Conservation (phyloP, 2,329 filamentous ascomycete species). For the Fusarium sp. region DNA sequence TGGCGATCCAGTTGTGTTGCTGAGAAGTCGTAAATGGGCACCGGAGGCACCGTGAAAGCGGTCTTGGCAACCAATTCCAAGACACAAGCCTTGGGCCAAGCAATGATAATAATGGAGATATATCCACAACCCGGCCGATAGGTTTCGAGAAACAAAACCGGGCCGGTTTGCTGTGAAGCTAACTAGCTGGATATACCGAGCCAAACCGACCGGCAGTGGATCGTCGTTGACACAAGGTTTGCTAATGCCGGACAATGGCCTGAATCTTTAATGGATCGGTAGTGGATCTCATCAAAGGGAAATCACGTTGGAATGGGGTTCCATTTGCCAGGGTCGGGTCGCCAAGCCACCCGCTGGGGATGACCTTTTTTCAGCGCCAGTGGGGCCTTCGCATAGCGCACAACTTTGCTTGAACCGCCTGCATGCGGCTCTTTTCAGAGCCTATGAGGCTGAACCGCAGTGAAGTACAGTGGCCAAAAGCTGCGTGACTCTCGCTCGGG, state of each 20-base stretch:
- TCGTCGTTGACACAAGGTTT: slow-evolving; percentile 50
- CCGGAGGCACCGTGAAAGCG: slow-evolving; percentile 37
- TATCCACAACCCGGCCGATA: slow-evolving; percentile 40
- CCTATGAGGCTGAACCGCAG: slow-evolving; percentile 13
- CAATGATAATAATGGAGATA: slow-evolving; percentile 7
- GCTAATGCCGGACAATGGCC: slow-evolving; percentile 41
- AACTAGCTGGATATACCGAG: slow-evolving; percentile 15
- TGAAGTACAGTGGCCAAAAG: slow-evolving; percentile 4
- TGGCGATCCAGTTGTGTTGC: slow-evolving; percentile 27
- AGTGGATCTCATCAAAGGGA: slow-evolving; percentile 45
- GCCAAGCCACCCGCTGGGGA: slow-evolving; percentile 37
- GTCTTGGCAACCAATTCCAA: slow-evolving; percentile 37
- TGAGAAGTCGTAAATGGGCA: slow-evolving; percentile 20
- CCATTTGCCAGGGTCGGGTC: slow-evolving; percentile 21
- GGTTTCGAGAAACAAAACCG: slow-evolving; percentile 2
- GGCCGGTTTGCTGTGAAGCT: slow-evolving; percentile 16
- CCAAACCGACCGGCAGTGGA: slow-evolving; percentile 39
- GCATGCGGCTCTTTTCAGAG: slow-evolving; percentile 39
- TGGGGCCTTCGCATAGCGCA: slow-evolving; percentile 29
- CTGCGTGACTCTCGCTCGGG: neutral
- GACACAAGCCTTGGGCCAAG: slow-evolving; percentile 18
- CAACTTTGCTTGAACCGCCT: slow-evolving; percentile 39
- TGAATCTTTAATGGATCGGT: slow-evolving; percentile 42
- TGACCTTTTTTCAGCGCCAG: slow-evolving; percentile 13
- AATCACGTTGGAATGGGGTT: slow-evolving; percentile 38